phyloP scores from a whole-genome alignment of 805 yeast species.

The Komagataella mondaviorum region DNA sequence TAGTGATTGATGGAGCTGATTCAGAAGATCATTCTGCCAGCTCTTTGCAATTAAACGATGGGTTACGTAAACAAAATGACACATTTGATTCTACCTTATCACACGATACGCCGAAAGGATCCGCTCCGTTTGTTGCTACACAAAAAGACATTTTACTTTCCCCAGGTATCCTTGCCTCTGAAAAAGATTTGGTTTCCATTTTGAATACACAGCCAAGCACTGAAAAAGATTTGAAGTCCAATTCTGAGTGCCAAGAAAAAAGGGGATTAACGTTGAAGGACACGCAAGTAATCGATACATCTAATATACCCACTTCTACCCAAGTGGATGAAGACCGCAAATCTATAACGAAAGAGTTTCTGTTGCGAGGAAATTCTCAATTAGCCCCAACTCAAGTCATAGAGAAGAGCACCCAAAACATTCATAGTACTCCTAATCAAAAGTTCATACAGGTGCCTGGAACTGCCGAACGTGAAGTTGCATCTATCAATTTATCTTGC shows the following conservation, averaged over 20 bases:
- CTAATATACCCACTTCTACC: background rate
- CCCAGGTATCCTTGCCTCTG: background rate
- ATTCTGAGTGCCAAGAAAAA: background rate
- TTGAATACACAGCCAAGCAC: background rate
- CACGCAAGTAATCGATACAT: background rate
- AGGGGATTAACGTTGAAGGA: background rate
- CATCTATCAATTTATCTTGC: background rate
- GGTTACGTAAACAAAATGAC: background rate
- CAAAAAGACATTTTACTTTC: background rate
- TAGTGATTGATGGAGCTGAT: background rate
- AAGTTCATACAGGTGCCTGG: background rate
- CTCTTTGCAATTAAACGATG: background rate
- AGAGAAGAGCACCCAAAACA: background rate
- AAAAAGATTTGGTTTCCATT: background rate
- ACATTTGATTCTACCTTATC: background rate
- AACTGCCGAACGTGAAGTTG: background rate
- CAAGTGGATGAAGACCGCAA: background rate
- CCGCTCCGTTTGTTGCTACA: background rate
- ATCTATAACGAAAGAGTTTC: background rate
- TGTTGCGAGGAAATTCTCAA: background rate
- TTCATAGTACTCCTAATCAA: background rate
- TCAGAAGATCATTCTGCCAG: background rate
- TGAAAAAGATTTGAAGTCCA: background rate
- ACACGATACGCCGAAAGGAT: background rate
- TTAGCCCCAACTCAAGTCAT: background rate